phyloP scores from a whole-genome alignment of 306 rosid species.

The Rosa rugosa region DNA sequence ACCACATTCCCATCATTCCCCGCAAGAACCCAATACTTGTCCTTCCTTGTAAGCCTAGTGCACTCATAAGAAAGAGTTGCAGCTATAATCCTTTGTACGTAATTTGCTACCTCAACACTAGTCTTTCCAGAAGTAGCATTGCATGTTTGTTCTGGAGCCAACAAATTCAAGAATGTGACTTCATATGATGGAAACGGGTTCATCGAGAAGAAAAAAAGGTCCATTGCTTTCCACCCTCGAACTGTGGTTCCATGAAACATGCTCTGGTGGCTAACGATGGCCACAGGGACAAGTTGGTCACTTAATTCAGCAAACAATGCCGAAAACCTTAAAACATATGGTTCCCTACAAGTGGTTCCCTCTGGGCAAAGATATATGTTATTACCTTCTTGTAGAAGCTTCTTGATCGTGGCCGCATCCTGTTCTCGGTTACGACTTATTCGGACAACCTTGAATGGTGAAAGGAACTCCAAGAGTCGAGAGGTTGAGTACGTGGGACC shows the following conservation, averaged over 20 bases:
- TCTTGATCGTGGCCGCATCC: slow-evolving; percentile 70
- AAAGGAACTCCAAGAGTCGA: slow-evolving; percentile 66
- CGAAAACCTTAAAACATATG: slow-evolving; percentile 62
- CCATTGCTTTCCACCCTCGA: slow-evolving; percentile 85
- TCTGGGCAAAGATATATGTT: slow-evolving; percentile 76
- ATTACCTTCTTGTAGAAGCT: slow-evolving; percentile 49
- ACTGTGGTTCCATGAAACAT: slow-evolving; percentile 91
- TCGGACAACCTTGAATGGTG: slow-evolving; percentile 65
- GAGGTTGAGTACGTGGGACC: slow-evolving; percentile 71
- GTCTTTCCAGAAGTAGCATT: slow-evolving; percentile 39
- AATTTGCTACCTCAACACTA: slow-evolving; percentile 83
- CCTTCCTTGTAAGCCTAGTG: slow-evolving; percentile 65
- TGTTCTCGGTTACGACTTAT: slow-evolving; percentile 54
- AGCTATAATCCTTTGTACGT: slow-evolving; percentile 72
- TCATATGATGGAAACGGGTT: slow-evolving; percentile 78
- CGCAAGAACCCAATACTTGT: slow-evolving; percentile 76
- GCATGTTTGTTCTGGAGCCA: slow-evolving; percentile 60
- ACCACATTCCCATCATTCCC: slow-evolving; percentile 61
- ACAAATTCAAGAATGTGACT: slow-evolving; percentile 61
- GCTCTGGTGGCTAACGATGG: slow-evolving; percentile 69
- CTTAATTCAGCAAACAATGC: slow-evolving; percentile 71
- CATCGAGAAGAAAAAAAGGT: slow-evolving; percentile 80
- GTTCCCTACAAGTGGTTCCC: slow-evolving; percentile 90
- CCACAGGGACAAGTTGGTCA: slow-evolving; percentile 74
- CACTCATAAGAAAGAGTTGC: slow-evolving; percentile 62